Evolutionary conservation across 768 basidiomycete genomes (phyloP).

Genomic region (Amyloporia xantha): DNA sequence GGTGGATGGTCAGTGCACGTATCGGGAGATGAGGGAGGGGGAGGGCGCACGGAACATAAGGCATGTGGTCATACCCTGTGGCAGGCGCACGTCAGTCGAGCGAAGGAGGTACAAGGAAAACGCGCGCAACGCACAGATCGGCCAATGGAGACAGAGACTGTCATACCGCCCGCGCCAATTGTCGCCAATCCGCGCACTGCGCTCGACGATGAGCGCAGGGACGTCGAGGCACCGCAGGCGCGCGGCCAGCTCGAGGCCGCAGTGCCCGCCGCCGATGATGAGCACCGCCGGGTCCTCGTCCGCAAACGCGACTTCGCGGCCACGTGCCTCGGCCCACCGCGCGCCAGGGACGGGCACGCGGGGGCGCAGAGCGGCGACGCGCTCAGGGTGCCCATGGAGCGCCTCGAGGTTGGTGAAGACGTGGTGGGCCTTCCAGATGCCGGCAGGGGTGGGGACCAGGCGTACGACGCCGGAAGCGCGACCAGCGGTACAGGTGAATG

Average conservation of each 20-base stretch:
- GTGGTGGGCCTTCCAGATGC: slow-evolving; percentile 41
- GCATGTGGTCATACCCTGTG: slow-evolving; percentile 41
- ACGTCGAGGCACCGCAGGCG: slow-evolving; percentile 48
- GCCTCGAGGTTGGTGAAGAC: slow-evolving; percentile 47
- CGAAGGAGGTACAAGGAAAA: background rate
- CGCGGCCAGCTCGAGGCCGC: slow-evolving; percentile 52
- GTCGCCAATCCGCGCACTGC: slow-evolving; percentile 50
- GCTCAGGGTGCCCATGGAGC: slow-evolving; percentile 41
- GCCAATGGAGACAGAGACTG: slow-evolving; percentile 58
- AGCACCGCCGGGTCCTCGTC: slow-evolving; percentile 46
- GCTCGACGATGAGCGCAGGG: slow-evolving; percentile 53
- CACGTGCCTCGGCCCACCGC: slow-evolving; percentile 35
- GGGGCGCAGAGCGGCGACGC: slow-evolving; percentile 27
- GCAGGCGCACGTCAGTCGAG: background rate
- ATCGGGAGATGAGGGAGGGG: too few relatives aligned
- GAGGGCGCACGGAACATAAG: slow-evolving; percentile 45
- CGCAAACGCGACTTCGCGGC: slow-evolving; percentile 30
- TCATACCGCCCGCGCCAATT: slow-evolving; percentile 65
- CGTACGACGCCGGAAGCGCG: slow-evolving; percentile 37
- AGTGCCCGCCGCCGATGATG: slow-evolving; percentile 45
- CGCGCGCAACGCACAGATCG: slow-evolving; percentile 47
- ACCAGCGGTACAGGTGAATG: slow-evolving; percentile 38
- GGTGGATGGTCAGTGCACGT: background rate
- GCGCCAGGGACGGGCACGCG: slow-evolving; percentile 31
- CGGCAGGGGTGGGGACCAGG: slow-evolving; percentile 36